phyloP scores from a whole-genome alignment of 129 eudicot species.

The Flaveria robusta region DNA sequence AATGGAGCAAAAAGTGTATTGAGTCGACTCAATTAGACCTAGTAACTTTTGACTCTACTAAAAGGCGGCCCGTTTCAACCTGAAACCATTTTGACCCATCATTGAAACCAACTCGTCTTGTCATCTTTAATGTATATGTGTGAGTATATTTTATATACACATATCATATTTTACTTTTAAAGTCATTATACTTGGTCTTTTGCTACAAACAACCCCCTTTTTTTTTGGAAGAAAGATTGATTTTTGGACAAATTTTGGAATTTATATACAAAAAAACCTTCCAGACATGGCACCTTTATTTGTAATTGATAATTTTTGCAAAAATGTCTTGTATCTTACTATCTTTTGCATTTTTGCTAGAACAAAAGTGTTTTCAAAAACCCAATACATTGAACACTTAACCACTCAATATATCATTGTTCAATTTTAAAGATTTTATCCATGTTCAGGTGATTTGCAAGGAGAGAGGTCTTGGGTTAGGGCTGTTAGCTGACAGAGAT shows the following conservation, averaged over 20 bases:
- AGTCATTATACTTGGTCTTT: neutral
- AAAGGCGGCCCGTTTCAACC: neutral
- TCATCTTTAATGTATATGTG: neutral
- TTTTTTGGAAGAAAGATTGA: neutral
- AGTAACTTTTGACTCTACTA: neutral
- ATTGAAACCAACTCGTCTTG: conserved; percentile 3
- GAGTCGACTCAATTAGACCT: neutral
- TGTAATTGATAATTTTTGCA: neutral
- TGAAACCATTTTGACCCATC: neutral
- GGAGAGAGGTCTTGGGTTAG: conserved; percentile 72
- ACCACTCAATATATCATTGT: neutral
- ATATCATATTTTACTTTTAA: neutral
- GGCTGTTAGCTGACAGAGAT: conserved; percentile 38
- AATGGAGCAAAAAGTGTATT: neutral
- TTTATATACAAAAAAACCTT: neutral
- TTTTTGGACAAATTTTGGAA: conserved; percentile 1
- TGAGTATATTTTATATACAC: neutral
- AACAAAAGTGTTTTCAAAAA: neutral
- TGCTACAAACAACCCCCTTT: neutral
- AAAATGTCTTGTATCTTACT: neutral
- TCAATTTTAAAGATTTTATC: conserved; percentile 17
- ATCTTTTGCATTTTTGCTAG: conserved; percentile 6
- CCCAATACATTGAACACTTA: neutral
- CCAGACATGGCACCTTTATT: neutral
- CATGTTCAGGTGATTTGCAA: conserved; percentile 66